These are phyloP conservation scores for Scheffersomyces titani DNA, from an alignment of 1,139 yeast genomes.

Conservation along the genomic window DNA sequence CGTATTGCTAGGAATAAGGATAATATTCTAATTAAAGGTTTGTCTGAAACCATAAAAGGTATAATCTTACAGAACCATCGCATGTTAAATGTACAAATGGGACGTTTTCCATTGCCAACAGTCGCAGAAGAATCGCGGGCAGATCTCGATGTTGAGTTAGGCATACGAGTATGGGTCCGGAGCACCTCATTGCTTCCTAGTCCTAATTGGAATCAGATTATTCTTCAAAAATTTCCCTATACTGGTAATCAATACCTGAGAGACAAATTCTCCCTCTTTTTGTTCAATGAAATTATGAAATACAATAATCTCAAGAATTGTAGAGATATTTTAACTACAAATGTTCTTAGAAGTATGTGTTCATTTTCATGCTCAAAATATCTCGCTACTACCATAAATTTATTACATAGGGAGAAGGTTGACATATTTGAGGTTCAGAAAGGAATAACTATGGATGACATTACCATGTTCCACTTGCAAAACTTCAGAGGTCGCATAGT, in stretches of 20 bases:
- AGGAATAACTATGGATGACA: slow-evolving; percentile 18
- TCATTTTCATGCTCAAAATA: slow-evolving; percentile 29
- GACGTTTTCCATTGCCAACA: slow-evolving; percentile 34
- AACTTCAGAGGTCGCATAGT: slow-evolving; percentile 23
- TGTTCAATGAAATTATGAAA: slow-evolving; percentile 29
- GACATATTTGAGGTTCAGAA: slow-evolving; percentile 19
- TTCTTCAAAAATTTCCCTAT: slow-evolving; percentile 42
- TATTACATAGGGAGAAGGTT: slow-evolving; percentile 18
- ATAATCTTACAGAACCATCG: background rate
- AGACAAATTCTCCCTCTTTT: slow-evolving; percentile 30
- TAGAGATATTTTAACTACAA: slow-evolving; percentile 22
- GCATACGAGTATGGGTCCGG: slow-evolving; percentile 32
- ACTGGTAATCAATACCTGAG: slow-evolving; percentile 43
- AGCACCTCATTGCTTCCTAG: slow-evolving; percentile 17
- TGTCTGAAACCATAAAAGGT: background rate
- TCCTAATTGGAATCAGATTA: slow-evolving; percentile 38
- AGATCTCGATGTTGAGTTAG: slow-evolving; percentile 25
- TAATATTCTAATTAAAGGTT: background rate
- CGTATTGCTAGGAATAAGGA: background rate
- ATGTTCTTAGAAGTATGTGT: slow-evolving; percentile 26
- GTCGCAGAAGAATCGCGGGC: slow-evolving; percentile 23
- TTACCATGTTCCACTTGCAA: slow-evolving; percentile 19
- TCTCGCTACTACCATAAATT: slow-evolving; percentile 22
- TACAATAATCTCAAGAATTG: slow-evolving; percentile 22
- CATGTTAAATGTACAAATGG: slow-evolving; percentile 31